Conservation (phyloP, 2,329 filamentous ascomycete species). For the Proliferodiscus dingleyae region DNA sequence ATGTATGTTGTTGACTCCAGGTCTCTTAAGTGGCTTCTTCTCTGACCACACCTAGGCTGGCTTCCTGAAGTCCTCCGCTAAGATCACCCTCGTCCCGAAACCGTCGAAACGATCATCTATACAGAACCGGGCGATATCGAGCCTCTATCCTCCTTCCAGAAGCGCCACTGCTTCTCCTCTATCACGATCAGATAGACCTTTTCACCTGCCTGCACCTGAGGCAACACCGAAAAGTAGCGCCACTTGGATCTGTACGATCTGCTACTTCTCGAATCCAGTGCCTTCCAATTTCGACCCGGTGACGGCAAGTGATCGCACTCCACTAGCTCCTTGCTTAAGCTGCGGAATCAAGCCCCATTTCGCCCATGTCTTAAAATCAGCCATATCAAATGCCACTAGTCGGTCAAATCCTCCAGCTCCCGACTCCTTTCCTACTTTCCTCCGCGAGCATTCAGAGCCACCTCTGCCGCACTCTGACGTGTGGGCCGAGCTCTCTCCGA, state of each 20-base stretch:
- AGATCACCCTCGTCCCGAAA: slow-evolving; percentile 85
- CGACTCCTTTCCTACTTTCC: slow-evolving; percentile 28
- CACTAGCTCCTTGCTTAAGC: slow-evolving; percentile 79
- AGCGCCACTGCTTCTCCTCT: slow-evolving; percentile 44
- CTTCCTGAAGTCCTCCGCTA: slow-evolving; percentile 91
- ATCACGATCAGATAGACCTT: slow-evolving; percentile 38
- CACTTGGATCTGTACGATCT: slow-evolving; percentile 95
- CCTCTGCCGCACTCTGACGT: slow-evolving; percentile 22
- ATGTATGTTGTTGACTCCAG: slow-evolving; percentile 49
- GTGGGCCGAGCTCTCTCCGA: slow-evolving; percentile 11
- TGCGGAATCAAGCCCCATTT: slow-evolving; percentile 92
- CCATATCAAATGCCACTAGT: slow-evolving; percentile 69
- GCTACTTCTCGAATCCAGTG: slow-evolving; percentile 88
- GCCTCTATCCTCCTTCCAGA: slow-evolving; percentile 42
- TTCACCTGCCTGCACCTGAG: slow-evolving; percentile 40
- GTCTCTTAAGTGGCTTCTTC: neutral
- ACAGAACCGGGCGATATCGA: slow-evolving; percentile 47
- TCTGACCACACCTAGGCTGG: slow-evolving; percentile 56
- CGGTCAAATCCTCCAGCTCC: slow-evolving; percentile 35
- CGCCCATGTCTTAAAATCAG: slow-evolving; percentile 77
- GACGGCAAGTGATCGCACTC: slow-evolving; percentile 72
- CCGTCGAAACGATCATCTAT: slow-evolving; percentile 61
- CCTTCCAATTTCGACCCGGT: slow-evolving; percentile 90
- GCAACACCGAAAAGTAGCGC: slow-evolving; percentile 53
- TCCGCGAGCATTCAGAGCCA: slow-evolving; percentile 22